A percentile compares a stretch with the other conserved stretches of the same genome.
Conservation (phyloP, 495 filamentous ascomycete genomes). For the Baudoinia panamericana region DNA sequence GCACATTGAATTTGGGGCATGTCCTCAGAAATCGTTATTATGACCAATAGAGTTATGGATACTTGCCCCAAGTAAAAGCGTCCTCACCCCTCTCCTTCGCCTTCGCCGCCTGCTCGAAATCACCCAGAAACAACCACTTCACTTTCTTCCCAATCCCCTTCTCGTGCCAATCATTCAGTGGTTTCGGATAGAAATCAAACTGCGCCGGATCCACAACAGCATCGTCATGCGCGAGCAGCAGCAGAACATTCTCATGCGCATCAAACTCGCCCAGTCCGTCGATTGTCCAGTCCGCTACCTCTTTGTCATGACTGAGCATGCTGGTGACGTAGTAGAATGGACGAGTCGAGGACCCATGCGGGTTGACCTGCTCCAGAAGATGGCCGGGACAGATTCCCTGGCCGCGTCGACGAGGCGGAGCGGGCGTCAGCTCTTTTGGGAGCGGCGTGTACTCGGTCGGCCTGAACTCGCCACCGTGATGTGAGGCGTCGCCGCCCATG, state of each 20-base stretch:
- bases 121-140: conserved; percentile 44
- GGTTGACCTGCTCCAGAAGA: conserved; percentile 30
- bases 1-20: no score
- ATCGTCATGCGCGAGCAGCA: conserved; percentile 42
- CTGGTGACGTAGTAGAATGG: conserved; percentile 31
- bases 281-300: conserved; percentile 20
- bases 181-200: conserved; percentile 39
- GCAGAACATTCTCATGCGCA: conserved; percentile 36
- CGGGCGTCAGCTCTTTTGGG: conserved; percentile 33
- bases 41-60: no score
- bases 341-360: conserved; percentile 9
- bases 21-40: no score
- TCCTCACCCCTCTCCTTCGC: conserved; percentile 14
- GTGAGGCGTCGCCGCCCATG: conserved; percentile 44
- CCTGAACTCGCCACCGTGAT: conserved; percentile 42
- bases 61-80: conserved; percentile 13
- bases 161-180: conserved; percentile 38
- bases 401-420: conserved; percentile 5
- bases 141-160: conserved; percentile 37
- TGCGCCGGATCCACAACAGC: conserved; percentile 30
- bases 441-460: conserved; percentile 39
- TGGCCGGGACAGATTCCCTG: conserved; percentile 29
- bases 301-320: conserved; percentile 15
- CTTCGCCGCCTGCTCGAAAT: conserved; percentile 33
- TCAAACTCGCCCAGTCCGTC: conserved; percentile 31